phyloP scores from a whole-genome alignment of 192 early-diverging fungal species.

The Backusella tarrabulga region DNA sequence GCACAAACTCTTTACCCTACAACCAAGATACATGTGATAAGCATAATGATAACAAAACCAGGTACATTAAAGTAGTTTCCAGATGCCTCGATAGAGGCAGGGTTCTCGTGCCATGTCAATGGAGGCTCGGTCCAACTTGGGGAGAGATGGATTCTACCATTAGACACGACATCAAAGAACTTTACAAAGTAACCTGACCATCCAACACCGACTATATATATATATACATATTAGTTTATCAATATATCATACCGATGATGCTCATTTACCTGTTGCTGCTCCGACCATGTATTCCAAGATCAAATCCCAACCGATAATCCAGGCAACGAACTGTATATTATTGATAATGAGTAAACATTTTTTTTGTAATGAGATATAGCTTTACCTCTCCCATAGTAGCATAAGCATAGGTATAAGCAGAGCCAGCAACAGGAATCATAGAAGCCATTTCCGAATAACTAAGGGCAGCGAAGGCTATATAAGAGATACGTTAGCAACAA shows the following conservation, averaged over 20 bases:
- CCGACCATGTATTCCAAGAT: slow-evolving; percentile 88
- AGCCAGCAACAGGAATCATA: slow-evolving; percentile 85
- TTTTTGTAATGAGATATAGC: neutral
- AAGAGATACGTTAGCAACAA: neutral
- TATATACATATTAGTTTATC: neutral
- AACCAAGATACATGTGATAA: slow-evolving; percentile 64
- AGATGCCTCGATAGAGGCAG: slow-evolving; percentile 25
- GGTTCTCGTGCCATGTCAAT: slow-evolving; percentile 61
- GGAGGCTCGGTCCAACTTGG: slow-evolving; percentile 66
- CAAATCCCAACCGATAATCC: slow-evolving; percentile 93
- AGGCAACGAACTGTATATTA: slow-evolving; percentile 56
- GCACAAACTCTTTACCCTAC: slow-evolving; percentile 45
- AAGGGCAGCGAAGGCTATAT: slow-evolving; percentile 61
- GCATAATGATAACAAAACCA: slow-evolving; percentile 64
- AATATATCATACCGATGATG: neutral
- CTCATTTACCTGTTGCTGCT: slow-evolving; percentile 58
- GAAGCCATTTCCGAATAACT: slow-evolving; percentile 88
- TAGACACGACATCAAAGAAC: slow-evolving; percentile 66
- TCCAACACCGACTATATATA: slow-evolving; percentile 60
- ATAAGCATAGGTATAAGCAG: slow-evolving; percentile 85
- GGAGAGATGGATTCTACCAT: slow-evolving; percentile 37
- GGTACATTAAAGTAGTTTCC: slow-evolving; percentile 73
- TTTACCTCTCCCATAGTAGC: slow-evolving; percentile 78
- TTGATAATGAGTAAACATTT: neutral
- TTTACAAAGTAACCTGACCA: slow-evolving; percentile 84